Evolutionary conservation across 225 moss, liverwort and hornwort species (phyloP).

Genomic region (Straminergon stramineum): DNA sequence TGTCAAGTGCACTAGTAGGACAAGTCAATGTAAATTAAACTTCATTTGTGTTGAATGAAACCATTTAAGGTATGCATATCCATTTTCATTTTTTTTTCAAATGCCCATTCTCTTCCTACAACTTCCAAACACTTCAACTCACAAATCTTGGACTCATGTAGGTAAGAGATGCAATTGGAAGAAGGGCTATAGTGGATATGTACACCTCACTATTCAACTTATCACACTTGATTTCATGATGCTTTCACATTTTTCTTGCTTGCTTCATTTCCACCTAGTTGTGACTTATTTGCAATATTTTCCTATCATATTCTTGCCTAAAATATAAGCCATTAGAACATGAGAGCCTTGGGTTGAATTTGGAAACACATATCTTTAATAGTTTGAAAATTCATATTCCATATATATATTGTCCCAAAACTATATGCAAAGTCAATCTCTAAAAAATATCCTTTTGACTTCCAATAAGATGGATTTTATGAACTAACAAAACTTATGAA

Average conservation of each 20-base stretch:
- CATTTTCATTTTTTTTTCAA: background rate
- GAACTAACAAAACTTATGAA: no score
- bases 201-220: background rate
- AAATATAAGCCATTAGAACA: no score
- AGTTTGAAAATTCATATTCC: no score
- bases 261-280: background rate
- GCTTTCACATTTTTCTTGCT: background rate
- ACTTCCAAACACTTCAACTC: background rate
- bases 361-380: no score
- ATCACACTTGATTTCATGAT: background rate
- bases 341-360: no score
- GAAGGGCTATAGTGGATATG: fast-evolving
- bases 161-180: background rate
- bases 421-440: no score
- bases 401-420: no score
- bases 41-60: background rate
- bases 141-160: background rate
- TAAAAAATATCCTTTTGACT: no score
- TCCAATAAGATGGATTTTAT: no score
- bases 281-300: no score
- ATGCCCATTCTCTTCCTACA: background rate
- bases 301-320: no score
- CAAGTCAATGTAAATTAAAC: background rate
- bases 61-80: background rate
- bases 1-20: background rate